Conservation (phyloP, 1,284 basidiomycete genomes). For the Cystobasidiaceae sp. region DNA sequence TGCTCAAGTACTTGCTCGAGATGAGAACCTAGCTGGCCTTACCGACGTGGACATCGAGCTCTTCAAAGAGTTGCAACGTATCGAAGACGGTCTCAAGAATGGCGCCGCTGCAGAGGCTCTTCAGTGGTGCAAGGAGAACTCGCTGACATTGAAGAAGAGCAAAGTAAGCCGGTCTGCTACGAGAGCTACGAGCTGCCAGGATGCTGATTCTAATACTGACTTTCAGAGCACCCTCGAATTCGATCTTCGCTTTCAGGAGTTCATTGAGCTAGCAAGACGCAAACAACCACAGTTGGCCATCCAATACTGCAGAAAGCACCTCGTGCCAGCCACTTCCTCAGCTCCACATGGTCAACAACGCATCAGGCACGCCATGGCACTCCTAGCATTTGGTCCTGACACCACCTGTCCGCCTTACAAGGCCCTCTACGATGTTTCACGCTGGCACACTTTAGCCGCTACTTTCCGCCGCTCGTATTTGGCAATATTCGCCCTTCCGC, state of each 20-base stretch:
- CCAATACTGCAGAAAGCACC: conserved; percentile 72
- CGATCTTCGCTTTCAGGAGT: conserved; percentile 90
- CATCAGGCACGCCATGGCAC: conserved; percentile 67
- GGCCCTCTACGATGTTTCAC: conserved; percentile 65
- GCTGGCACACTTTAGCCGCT: conserved; percentile 68
- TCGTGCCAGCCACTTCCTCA: conserved; percentile 56
- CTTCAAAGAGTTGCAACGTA: conserved; percentile 77
- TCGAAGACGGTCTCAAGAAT: conserved; percentile 68
- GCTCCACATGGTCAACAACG: conserved; percentile 61
- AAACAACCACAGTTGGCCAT: conserved; percentile 72
- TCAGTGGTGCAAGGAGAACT: conserved; percentile 95
- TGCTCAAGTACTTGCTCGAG: conserved; percentile 62
- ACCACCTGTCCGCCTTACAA: conserved; percentile 59
- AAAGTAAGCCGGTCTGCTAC: conserved; percentile 55
- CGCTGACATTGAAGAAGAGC: conserved; percentile 79
- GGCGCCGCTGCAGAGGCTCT: conserved; percentile 82
- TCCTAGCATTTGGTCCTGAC: conserved; percentile 66
- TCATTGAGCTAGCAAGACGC: conserved; percentile 77
- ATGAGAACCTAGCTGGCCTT: conserved; percentile 66
- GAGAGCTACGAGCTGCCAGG: not conserved
- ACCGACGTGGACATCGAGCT: conserved; percentile 74
- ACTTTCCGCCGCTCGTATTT: conserved; percentile 81
- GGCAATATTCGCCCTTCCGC: conserved; percentile 74
- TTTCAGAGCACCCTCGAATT: conserved; percentile 87
- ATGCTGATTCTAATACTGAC: not conserved